Percentiles rank a stretch among this genome's conserved stretches.
phyloP scores from a whole-genome alignment of 352 stramenopile genomes.

The Albugo laibachii region DNA sequence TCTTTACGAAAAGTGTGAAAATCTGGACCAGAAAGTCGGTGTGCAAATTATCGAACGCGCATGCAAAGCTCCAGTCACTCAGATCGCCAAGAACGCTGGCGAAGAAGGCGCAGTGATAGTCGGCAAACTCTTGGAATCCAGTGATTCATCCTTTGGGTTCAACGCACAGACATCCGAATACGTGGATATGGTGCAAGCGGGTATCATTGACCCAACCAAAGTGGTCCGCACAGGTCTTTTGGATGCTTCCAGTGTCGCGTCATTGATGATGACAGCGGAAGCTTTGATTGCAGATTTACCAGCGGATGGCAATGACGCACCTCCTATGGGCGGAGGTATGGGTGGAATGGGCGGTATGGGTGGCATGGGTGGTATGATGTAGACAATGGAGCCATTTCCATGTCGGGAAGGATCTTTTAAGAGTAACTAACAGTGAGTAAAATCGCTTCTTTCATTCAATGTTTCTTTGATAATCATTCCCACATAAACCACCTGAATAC shows the following conservation, averaged over 20 bases:
- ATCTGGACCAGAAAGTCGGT: constrained; percentile 97
- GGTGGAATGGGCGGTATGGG: constrained; percentile 62
- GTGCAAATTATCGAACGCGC: constrained; percentile 94
- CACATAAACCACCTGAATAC: too few species aligned
- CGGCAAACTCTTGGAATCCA: constrained; percentile 95
- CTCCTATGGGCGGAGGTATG: constrained; percentile 62
- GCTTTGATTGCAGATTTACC: constrained; percentile 95
- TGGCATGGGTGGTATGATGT: constrained; percentile 5
- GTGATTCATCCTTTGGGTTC: constrained; percentile 87
- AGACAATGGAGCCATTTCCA: too few species aligned
- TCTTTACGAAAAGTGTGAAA: constrained; percentile 76
- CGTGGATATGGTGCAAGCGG: constrained; percentile 94
- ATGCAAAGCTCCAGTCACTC: constrained; percentile 86
- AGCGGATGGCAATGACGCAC: constrained; percentile 35
- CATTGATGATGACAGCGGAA: constrained; percentile 99
- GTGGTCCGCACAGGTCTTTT: constrained; percentile 97
- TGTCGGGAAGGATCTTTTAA: too few species aligned
- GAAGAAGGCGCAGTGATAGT: constrained; percentile 97
- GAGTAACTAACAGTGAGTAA: too few species aligned
- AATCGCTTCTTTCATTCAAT: too few species aligned
- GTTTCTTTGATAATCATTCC: too few species aligned
- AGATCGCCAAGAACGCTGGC: constrained; percentile 97
- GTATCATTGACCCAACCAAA: constrained; percentile 97
- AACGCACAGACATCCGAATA: constrained; percentile 96
- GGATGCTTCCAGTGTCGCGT: constrained; percentile 96